Evolutionary conservation across 805 yeast genomes (phyloP).

Genomic region (Candida germanica): DNA sequence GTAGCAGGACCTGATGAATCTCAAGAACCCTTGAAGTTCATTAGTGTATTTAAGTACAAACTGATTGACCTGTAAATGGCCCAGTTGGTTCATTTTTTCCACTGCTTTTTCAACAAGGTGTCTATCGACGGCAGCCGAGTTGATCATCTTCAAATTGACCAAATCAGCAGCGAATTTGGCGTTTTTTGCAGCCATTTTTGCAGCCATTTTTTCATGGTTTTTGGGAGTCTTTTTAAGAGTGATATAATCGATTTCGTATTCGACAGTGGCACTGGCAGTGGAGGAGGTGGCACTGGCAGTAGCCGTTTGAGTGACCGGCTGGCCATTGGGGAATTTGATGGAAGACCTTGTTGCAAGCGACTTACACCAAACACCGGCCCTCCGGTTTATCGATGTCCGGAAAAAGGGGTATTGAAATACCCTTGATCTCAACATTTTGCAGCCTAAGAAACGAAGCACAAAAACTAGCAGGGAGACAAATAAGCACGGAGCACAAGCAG

Average conservation of each 20-base stretch:
- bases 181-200: neutral
- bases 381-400: no score
- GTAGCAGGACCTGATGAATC: constrained; percentile 20
- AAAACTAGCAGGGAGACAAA: no score
- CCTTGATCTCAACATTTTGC: no score
- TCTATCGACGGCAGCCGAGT: constrained; percentile 3
- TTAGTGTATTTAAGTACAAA: constrained; percentile 18
- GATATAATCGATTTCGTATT: constrained; percentile 24
- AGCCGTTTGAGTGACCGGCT: no score
- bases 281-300: constrained; percentile 13
- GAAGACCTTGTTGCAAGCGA: no score
- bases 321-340: no score
- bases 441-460: no score
- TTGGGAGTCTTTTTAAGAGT: constrained; percentile 17
- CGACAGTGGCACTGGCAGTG: no score
- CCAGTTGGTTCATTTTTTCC: constrained; percentile 4
- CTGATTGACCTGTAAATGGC: constrained; percentile 8
- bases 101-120: constrained; percentile 7
- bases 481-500: no score
- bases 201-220: neutral
- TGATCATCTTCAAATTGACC: neutral
- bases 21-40: constrained; percentile 20
- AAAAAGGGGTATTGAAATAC: no score
- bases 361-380: no score
- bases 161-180: neutral